Evolutionary conservation across 495 filamentous ascomycete species (phyloP).

Genomic region (Talaromyces thailandensis): DNA sequence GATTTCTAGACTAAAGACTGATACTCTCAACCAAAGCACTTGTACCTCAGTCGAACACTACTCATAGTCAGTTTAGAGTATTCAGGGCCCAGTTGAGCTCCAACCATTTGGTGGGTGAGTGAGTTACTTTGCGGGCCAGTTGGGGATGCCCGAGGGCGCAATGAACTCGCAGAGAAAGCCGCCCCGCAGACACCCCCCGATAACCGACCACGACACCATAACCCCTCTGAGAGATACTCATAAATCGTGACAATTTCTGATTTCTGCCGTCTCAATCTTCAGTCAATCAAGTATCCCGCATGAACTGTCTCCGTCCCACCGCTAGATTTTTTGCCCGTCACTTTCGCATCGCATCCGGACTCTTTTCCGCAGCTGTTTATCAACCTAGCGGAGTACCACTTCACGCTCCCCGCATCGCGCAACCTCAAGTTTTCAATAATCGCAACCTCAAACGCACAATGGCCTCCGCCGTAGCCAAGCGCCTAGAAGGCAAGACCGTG

Average conservation of each 20-base stretch:
- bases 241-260: neutral
- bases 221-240: neutral
- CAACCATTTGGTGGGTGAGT: neutral
- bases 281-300: neutral
- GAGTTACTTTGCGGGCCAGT: neutral
- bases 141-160: neutral
- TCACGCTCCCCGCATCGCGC: neutral
- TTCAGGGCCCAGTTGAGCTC: neutral
- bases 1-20: too few species aligned
- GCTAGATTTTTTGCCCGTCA: neutral
- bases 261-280: neutral
- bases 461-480: slow-evolving; percentile 71
- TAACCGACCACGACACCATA: neutral
- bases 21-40: neutral
- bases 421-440: neutral
- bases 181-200: neutral
- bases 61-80: neutral
- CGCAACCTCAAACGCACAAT: slow-evolving; percentile 40
- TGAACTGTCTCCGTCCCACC: neutral
- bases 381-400: too few species aligned
- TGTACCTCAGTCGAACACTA: neutral
- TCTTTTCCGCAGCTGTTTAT: neutral
- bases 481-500: slow-evolving; percentile 90
- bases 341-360: neutral
- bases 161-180: neutral